phyloP scores from a whole-genome alignment of 129 eudicot species.

The Pulicaria dysenterica region DNA sequence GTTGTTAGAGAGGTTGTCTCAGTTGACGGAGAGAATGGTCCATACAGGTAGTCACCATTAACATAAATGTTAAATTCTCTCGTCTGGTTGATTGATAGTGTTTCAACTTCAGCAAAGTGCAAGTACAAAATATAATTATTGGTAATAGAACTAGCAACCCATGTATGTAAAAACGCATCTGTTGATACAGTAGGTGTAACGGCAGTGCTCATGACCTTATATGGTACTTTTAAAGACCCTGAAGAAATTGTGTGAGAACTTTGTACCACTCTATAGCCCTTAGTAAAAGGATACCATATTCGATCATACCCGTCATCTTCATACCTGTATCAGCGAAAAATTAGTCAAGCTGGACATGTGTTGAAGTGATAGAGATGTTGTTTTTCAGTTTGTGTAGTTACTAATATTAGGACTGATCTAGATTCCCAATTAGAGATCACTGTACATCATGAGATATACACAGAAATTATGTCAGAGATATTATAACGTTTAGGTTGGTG shows the following conservation, averaged over 20 bases:
- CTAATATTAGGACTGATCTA: too few relatives aligned
- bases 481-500: too few relatives aligned
- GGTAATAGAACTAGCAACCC: not conserved
- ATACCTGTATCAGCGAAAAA: constrained; percentile 31
- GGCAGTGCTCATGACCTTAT: constrained; percentile 33
- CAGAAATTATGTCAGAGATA: too few relatives aligned
- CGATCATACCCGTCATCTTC: constrained; percentile 31
- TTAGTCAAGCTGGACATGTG: not conserved
- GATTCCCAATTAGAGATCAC: too few relatives aligned
- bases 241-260: not conserved
- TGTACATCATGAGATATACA: too few relatives aligned
- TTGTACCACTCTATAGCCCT: not conserved
- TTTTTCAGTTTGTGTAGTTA: too few relatives aligned
- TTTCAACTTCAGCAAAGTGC: constrained; percentile 47
- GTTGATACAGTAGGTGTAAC: not conserved
- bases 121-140: constrained; percentile 22
- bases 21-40: constrained; percentile 17
- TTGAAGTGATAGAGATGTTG: not conserved
- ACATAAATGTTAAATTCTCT: constrained; percentile 45
- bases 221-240: not conserved
- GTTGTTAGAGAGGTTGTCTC: not conserved
- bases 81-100: constrained; percentile 19
- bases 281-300: not conserved
- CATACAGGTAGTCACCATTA: not conserved
- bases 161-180: not conserved